Evolutionary conservation across 352 stramenopile genomes (phyloP), one percentile per base, ranked within the genome.

Genomic region (Phytophthora aleatoria): DNA sequence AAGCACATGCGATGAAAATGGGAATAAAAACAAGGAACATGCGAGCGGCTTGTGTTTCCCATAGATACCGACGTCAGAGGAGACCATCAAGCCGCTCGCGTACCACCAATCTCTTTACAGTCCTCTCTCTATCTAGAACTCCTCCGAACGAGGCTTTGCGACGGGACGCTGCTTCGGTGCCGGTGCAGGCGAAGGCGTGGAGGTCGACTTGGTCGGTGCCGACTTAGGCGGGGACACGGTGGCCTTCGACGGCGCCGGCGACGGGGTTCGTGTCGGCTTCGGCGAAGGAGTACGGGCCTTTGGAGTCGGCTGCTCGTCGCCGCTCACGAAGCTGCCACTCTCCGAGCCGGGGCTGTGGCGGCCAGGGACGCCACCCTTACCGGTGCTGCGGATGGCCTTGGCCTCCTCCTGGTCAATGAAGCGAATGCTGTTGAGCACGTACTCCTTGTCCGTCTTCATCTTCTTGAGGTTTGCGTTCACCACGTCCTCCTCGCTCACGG

Each of bases 341-440:
- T 91, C 82, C 26, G 77, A 83, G 51, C 83, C 69, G 30, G 74
- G 73, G 45, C 69, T 82, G 56, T 74, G 73, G 30, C 76, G 76
- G 27, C 81, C 76, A 8, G 69, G 72, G 20, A 76, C 55, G 24
- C 70, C 61, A 4, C 81, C 79, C 76, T 95, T 95, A 57, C 87
- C 85, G 27, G 85, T 85, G 64, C 74, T 77, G 50, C 87, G 84
- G 52, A 95, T 87, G n/a, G 87, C 87, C 75, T 93, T 93, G 28
- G 87, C 87, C 73, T 95, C 87, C 66, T 95, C 87, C 52, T 94
- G 83, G 67, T 95, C 87, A 74, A 95, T 94, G 61, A 95, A 93
- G 50, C 87, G 87, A 57, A 95, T 90, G 68, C 82, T 91, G 76
- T 95, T 95, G 2, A 95, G 79, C 69, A 95, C 83, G 68, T 93